Evolutionary conservation across 345 rosid species (phyloP).

Genomic region (Ceriops decandra): DNA sequence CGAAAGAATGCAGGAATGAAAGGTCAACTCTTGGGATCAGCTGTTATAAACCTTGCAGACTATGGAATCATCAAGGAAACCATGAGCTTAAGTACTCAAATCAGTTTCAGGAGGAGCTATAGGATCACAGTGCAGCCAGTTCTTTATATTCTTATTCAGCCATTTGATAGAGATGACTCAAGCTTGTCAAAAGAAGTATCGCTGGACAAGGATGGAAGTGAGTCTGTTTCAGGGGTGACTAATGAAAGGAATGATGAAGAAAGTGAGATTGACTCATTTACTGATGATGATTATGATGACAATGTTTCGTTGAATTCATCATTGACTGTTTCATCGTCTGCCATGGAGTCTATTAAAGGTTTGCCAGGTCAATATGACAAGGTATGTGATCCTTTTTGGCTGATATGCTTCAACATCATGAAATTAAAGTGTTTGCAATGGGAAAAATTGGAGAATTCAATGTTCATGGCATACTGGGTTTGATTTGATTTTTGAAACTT

Average conservation of each 20-base stretch:
- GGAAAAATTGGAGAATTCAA: background rate
- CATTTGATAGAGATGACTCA: slow-evolving; percentile 48
- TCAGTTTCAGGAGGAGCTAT: slow-evolving; percentile 67
- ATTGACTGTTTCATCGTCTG: slow-evolving; percentile 41
- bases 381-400: slow-evolving; percentile 34
- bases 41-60: slow-evolving; percentile 73
- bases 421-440: background rate
- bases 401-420: background rate
- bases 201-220: slow-evolving; percentile 51
- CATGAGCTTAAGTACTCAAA: slow-evolving; percentile 49
- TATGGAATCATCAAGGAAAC: slow-evolving; percentile 56
- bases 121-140: slow-evolving; percentile 46
- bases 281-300: slow-evolving; percentile 62
- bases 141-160: slow-evolving; percentile 57
- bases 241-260: slow-evolving; percentile 54
- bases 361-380: slow-evolving; percentile 35
- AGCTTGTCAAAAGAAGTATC: slow-evolving; percentile 39
- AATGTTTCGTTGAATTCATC: slow-evolving; percentile 53
- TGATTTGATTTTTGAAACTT: slow-evolving; percentile 7
- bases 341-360: slow-evolving; percentile 31
- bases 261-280: slow-evolving; percentile 62
- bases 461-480: background rate
- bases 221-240: slow-evolving; percentile 50
- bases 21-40: slow-evolving; percentile 76
- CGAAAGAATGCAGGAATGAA: slow-evolving; percentile 55